These are phyloP conservation scores for Tagetes patula DNA, from an alignment of 129 eudicot species.

Conservation along the genomic window DNA sequence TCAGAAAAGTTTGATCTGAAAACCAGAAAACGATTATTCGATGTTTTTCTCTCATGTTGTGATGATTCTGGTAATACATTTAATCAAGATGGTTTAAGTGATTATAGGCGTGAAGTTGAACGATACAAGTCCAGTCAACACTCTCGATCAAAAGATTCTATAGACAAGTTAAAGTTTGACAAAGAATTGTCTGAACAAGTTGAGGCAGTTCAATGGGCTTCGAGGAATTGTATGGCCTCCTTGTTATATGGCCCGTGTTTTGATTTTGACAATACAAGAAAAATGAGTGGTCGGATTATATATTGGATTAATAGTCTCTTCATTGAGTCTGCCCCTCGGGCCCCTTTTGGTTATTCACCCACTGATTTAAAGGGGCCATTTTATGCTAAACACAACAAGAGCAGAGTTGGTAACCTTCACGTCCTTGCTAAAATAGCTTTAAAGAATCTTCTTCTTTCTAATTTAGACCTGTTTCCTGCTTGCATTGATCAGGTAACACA, in stretches of 20 bases:
- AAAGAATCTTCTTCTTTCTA: constrained; percentile 83
- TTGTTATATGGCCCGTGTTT: constrained; percentile 93
- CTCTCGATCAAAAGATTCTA: constrained; percentile 79
- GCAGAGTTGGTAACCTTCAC: constrained; percentile 66
- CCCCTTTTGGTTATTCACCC: constrained; percentile 77
- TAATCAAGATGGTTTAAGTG: constrained; percentile 80
- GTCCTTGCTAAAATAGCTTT: constrained; percentile 87
- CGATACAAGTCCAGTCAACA: constrained; percentile 77
- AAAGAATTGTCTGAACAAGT: constrained; percentile 83
- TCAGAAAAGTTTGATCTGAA: constrained; percentile 83
- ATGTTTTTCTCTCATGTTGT: constrained; percentile 85
- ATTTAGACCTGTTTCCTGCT: constrained; percentile 91
- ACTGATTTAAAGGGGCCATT: constrained; percentile 88
- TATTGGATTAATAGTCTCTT: constrained; percentile 93
- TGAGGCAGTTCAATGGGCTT: constrained; percentile 94
- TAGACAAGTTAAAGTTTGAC: constrained; percentile 74
- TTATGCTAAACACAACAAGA: constrained; percentile 57
- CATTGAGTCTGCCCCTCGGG: constrained; percentile 79
- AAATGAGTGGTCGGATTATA: constrained; percentile 92
- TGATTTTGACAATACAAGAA: constrained; percentile 82
- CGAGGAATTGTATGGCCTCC: constrained; percentile 96
- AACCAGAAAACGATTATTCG: constrained; percentile 77
- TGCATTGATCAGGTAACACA: constrained; percentile 87
- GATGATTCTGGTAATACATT: constrained; percentile 68
- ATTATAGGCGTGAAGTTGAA: constrained; percentile 89